These are phyloP conservation scores for Eimeria acervulina DNA, from an alignment of 169 alveolate species.

Conservation along the genomic window DNA sequence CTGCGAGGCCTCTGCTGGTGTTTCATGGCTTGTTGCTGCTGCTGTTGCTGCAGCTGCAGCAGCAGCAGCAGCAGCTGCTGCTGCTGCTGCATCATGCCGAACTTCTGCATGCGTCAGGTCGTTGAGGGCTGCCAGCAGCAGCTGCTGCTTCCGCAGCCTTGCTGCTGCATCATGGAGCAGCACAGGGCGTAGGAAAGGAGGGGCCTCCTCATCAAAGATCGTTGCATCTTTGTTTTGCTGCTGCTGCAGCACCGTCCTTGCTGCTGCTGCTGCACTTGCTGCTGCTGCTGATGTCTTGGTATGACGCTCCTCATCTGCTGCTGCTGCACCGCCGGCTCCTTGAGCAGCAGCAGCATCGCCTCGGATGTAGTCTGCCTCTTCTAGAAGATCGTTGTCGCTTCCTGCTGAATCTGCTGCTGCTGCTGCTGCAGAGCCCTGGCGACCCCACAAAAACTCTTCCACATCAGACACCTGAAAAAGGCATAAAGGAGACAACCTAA, in stretches of 20 bases:
- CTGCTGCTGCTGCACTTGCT: slow-evolving; percentile 38
- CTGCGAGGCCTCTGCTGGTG: neutral
- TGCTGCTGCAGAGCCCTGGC: neutral
- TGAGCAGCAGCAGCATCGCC: neutral
- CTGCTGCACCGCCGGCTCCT: neutral
- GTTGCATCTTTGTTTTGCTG: slow-evolving; percentile 26
- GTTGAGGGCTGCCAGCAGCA: slow-evolving; percentile 73
- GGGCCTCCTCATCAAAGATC: slow-evolving; percentile 64
- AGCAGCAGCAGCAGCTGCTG: slow-evolving; percentile 42
- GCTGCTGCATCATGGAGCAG: slow-evolving; percentile 75
- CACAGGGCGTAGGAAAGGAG: slow-evolving; percentile 53
- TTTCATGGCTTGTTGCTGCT: neutral
- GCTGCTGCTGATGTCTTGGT: slow-evolving; percentile 8
- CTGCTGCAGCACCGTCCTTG: slow-evolving; percentile 54
- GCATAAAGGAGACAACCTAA: neutral
- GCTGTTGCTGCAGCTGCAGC: slow-evolving; percentile 4
- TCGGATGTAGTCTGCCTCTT: slow-evolving; percentile 54
- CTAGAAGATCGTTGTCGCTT: slow-evolving; percentile 46
- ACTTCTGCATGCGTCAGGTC: slow-evolving; percentile 71
- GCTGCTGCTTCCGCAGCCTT: slow-evolving; percentile 69
- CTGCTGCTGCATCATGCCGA: slow-evolving; percentile 41
- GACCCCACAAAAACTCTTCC: slow-evolving; percentile 71
- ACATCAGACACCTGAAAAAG: slow-evolving; percentile 40
- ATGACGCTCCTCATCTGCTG: neutral
- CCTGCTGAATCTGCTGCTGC: slow-evolving; percentile 11